Base-by-base conservation (phyloP, 352 stramenopile genomes). In the Salisapilia sapeloensis region DNA sequence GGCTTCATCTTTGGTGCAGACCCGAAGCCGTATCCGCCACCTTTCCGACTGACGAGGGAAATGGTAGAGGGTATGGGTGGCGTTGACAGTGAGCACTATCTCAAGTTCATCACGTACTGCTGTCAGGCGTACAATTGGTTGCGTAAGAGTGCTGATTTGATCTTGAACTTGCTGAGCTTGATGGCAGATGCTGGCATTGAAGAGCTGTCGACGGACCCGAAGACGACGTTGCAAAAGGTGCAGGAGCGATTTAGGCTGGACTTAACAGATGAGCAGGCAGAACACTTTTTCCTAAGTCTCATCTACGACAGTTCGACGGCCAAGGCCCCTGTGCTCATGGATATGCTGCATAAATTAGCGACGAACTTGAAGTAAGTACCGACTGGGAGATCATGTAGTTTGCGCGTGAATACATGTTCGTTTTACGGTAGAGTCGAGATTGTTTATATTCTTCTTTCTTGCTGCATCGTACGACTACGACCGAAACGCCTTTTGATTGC, bases 181-280 rank as follows among this genome's bases (percentile, higher is more conserved):
- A 99, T 99, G 95, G 90, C 91, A 12, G 95, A 99, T 57, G 96
- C 94, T 14, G 93, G 92, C 23, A 99, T 99, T 46, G 85, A 98
- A 47, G 66, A 89, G 35, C 32, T 93, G 11, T 84, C 80, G 31
- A 80, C 54, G 22, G 79, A 93, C 24, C 79, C 77, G 2, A 71
- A 67, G 29, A 90, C 77, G 7, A 80, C 71, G 20, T 40, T 92
- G 17, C 60, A 85, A 27, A 87, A 90, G 31, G 74, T 98, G 19
- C 87, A 98, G 54, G 92, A 98, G 37, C 86, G 94, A 23, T 98
- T 98, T 51, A 79, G 91, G 13, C 62, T 98, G 26, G 92, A 98
- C 46, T 59, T 99, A 22, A 96, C 79, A 6, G 93, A 99, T 55
- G 93, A 98, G 47, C 82, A 98, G 48, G 93, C 94, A 4, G 94